Conservation (phyloP, 805 yeast genomes). For the Saccharomyces kudriavzevii region DNA sequence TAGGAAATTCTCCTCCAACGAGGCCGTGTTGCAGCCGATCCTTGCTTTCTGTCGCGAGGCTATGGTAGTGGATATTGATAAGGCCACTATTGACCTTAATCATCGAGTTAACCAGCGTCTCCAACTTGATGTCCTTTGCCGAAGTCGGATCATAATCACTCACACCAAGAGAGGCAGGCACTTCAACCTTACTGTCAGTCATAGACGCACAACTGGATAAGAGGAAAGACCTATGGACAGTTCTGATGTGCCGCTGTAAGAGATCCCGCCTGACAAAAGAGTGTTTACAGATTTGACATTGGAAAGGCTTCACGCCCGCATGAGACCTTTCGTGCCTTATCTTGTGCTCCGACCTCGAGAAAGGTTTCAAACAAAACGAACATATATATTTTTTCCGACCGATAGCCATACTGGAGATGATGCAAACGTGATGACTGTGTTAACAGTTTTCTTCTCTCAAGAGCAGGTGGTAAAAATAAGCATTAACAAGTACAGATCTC, state of each 20-base stretch:
- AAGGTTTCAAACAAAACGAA: conserved; percentile 71
- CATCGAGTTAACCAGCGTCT: conserved; percentile 16
- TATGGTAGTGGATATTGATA: not conserved
- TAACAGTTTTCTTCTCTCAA: not conserved
- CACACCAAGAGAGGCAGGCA: not conserved
- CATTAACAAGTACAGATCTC: not conserved
- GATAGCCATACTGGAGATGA: conserved; percentile 9
- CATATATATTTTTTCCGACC: conserved; percentile 65
- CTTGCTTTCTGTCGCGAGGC: not conserved
- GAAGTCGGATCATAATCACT: conserved; percentile 4
- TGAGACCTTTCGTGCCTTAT: conserved; percentile 74
- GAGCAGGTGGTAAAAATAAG: not conserved
- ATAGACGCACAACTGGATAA: conserved; percentile 5
- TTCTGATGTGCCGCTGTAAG: conserved; percentile 66
- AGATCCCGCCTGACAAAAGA: conserved; percentile 73
- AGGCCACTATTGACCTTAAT: conserved; percentile 6
- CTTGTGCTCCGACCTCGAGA: conserved; percentile 72
- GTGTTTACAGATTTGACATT: conserved; percentile 59
- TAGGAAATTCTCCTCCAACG: not conserved
- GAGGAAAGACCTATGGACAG: conserved; percentile 49
- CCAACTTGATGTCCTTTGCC: not conserved
- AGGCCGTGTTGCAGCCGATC: not conserved
- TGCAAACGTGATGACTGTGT: not conserved
- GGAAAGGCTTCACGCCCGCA: conserved; percentile 73
- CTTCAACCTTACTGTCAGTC: not conserved